A percentile compares a stretch with the other conserved stretches of the same genome.
Conservation (phyloP, 306 rosid species). For the Corylus heterophylla region DNA sequence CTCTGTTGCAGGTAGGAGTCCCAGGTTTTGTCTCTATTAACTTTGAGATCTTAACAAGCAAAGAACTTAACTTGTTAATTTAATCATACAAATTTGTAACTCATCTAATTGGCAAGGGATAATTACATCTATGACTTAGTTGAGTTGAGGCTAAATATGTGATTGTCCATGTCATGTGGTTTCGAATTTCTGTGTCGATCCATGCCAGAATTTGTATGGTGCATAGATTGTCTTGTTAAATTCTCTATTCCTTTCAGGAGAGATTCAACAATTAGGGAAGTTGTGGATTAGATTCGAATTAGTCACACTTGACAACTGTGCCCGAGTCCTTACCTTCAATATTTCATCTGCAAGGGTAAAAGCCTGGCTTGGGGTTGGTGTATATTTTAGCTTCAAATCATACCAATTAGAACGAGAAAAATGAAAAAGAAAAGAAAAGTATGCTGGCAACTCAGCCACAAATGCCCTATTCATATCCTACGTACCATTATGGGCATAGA, state of each 20-base stretch:
- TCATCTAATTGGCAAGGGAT: not conserved
- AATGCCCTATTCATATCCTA: not conserved
- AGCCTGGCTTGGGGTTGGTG: not conserved
- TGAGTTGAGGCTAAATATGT: not conserved
- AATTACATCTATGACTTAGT: not conserved
- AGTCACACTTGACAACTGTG: not conserved
- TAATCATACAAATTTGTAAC: not conserved
- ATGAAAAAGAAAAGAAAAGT: not conserved
- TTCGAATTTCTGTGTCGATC: not conserved
- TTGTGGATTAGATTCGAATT: constrained; percentile 1
- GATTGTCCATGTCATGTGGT: not conserved
- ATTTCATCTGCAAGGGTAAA: not conserved
- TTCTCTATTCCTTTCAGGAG: not conserved
- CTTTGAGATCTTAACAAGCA: not conserved
- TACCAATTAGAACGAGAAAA: not conserved
- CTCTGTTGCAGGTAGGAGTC: too few species aligned
- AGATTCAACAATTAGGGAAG: not conserved
- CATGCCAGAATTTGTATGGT: not conserved
- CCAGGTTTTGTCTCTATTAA: not conserved
- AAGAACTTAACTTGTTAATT: not conserved
- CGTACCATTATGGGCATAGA: not conserved
- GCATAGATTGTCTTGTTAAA: not conserved
- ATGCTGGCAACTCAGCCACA: not conserved
- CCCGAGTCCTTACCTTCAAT: not conserved
- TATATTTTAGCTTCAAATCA: not conserved